Conservation (phyloP, 1,284 basidiomycete genomes). For the Ganoderma leucocontextum region DNA sequence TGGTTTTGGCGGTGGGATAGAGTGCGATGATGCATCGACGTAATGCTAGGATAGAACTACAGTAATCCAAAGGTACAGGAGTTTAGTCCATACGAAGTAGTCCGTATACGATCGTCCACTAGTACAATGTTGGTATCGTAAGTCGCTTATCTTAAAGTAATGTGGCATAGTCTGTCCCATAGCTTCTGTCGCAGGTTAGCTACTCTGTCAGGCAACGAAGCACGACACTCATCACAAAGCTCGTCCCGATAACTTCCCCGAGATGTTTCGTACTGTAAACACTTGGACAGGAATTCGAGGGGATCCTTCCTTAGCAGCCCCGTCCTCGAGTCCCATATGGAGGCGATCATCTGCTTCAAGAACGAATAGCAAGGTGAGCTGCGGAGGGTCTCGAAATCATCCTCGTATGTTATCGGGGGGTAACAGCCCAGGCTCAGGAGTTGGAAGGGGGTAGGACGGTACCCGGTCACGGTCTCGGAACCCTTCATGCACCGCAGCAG, state of each 20-base stretch:
- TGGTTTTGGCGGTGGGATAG: too few species aligned
- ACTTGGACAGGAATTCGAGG: not conserved
- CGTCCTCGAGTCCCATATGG: not conserved
- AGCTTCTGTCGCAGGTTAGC: not conserved
- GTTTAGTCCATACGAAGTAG: not conserved
- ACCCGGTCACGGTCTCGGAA: not conserved
- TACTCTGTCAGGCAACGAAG: not conserved
- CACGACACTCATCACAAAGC: not conserved
- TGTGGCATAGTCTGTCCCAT: conserved; percentile 1
- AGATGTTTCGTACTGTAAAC: not conserved
- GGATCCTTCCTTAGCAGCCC: not conserved
- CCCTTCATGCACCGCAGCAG: not conserved
- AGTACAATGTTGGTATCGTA: not conserved
- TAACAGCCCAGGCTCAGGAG: not conserved
- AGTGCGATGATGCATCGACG: too few species aligned
- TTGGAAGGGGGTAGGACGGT: not conserved
- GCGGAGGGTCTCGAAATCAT: not conserved
- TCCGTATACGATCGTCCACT: not conserved
- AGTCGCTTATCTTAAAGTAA: not conserved
- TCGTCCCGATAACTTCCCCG: not conserved
- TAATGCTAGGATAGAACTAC: not conserved
- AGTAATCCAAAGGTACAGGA: not conserved
- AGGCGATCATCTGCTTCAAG: not conserved
- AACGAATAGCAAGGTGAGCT: not conserved
- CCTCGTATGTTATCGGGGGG: not conserved